Conservation (phyloP, 2,329 filamentous ascomycete genomes). For the Chrysoporthe deuterocubensis region DNA sequence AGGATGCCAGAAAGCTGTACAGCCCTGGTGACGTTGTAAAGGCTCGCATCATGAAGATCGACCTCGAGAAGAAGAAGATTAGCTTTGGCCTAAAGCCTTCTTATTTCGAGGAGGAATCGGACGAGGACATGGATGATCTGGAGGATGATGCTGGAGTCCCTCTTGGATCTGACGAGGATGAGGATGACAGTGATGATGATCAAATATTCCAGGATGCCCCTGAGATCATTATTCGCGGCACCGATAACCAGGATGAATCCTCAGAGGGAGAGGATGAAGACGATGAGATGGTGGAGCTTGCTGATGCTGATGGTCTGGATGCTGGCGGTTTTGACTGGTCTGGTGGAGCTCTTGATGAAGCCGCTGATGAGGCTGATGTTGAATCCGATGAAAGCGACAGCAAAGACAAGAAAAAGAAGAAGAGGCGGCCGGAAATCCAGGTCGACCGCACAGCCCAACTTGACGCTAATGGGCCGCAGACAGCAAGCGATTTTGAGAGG, state of each 20-base stretch:
- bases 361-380: conserved; percentile 55
- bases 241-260: conserved; percentile 42
- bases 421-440: conserved; percentile 75
- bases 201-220: conserved; percentile 53
- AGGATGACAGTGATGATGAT: conserved; percentile 54
- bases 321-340: conserved; percentile 88
- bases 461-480: conserved; percentile 85
- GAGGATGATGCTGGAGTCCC: conserved; percentile 49
- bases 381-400: conserved; percentile 45
- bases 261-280: conserved; percentile 47
- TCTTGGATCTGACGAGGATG: conserved; percentile 44
- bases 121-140: conserved; percentile 47
- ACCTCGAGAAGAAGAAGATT: conserved; percentile 75
- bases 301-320: conserved; percentile 60
- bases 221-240: conserved; percentile 47
- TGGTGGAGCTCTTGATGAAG: conserved; percentile 66
- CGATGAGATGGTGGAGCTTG: conserved; percentile 38
- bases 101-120: conserved; percentile 72
- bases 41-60: conserved; percentile 81
- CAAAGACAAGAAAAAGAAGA: conserved; percentile 67
- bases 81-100: conserved; percentile 93
- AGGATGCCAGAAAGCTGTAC: conserved; percentile 88
- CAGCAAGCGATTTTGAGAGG: conserved; percentile 89
- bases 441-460: conserved; percentile 92
- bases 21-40: conserved; percentile 92